Percentiles rank a stretch among this genome's conserved stretches.
phyloP scores from a whole-genome alignment of 306 rosid species.

The Pyrus communis region DNA sequence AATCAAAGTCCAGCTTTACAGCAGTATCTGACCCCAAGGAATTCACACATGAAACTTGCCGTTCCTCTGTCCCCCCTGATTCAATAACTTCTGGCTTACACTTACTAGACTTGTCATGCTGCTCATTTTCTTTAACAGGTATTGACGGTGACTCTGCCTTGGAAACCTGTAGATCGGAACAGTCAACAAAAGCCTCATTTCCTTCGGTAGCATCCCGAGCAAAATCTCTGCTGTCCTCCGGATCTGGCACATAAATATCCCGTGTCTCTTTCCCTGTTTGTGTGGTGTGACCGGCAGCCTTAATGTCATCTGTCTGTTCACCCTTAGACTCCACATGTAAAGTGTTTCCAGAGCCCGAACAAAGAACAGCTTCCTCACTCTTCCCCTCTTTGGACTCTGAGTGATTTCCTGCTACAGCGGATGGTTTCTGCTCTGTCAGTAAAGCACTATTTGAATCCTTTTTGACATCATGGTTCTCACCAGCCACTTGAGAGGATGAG shows the following conservation, averaged over 20 bases:
- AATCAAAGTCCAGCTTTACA: slow-evolving; percentile 75
- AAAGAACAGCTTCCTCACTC: slow-evolving; percentile 12
- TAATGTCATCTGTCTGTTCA: slow-evolving; percentile 16
- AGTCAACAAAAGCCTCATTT: slow-evolving; percentile 11
- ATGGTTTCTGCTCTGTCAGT: slow-evolving; percentile 15
- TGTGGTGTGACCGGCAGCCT: slow-evolving; percentile 7
- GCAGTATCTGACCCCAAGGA: slow-evolving; percentile 33
- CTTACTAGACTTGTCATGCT: slow-evolving; percentile 12
- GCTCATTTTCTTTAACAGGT: slow-evolving; percentile 20
- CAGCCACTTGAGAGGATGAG: slow-evolving; percentile 38
- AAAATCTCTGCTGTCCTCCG: slow-evolving; percentile 9
- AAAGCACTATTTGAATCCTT: slow-evolving; percentile 9
- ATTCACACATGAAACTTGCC: slow-evolving; percentile 17
- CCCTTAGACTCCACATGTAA: slow-evolving; percentile 12
- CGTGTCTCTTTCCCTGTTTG: slow-evolving; percentile 14
- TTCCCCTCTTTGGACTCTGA: slow-evolving; percentile 15
- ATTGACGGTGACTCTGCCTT: slow-evolving; percentile 4
- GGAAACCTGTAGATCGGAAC: slow-evolving; percentile 4
- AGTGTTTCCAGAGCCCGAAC: slow-evolving; percentile 22
- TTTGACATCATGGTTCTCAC: slow-evolving; percentile 18
- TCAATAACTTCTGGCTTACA: slow-evolving; percentile 14
- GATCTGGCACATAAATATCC: neutral
- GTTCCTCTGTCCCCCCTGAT: slow-evolving; percentile 31
- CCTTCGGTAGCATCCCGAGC: slow-evolving; percentile 9
- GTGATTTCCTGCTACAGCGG: slow-evolving; percentile 3